Percentiles rank a stretch among this genome's conserved stretches.
phyloP scores from a whole-genome alignment of 169 alveolate species.

The Theileria annulata region DNA sequence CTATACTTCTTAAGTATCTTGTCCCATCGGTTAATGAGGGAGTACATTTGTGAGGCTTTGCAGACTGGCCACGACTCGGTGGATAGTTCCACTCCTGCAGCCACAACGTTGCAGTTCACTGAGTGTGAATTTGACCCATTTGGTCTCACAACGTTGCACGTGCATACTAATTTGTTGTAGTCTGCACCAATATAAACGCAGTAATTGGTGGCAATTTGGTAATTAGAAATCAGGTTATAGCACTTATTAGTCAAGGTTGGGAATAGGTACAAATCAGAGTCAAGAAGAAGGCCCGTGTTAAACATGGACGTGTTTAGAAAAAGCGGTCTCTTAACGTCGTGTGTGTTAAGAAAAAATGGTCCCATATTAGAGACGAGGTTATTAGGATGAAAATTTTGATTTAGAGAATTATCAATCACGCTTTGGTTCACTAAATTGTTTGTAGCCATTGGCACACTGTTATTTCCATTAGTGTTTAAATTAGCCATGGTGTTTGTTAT shows the following conservation, averaged over 20 bases:
- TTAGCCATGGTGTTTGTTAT: constrained; percentile 1
- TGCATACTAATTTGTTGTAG: constrained; percentile 33
- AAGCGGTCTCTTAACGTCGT: background rate
- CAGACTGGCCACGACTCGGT: constrained; percentile 65
- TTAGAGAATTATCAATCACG: background rate
- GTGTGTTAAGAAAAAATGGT: background rate
- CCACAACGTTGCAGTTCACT: constrained; percentile 42
- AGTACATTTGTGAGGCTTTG: constrained; percentile 45
- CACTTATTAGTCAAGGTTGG: constrained; percentile 44
- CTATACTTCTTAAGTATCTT: constrained; percentile 1
- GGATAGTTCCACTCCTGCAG: constrained; percentile 55
- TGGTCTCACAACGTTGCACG: constrained; percentile 42
- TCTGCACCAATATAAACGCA: constrained; percentile 66
- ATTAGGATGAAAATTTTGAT: background rate
- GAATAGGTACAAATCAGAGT: constrained; percentile 28
- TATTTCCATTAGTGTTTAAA: background rate
- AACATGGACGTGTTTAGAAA: background rate
- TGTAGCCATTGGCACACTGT: background rate
- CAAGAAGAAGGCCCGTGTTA: background rate
- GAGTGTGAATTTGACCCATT: constrained; percentile 59
- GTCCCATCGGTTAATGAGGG: constrained; percentile 41
- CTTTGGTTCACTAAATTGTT: background rate
- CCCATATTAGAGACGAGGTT: background rate
- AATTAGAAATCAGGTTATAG: constrained; percentile 2
- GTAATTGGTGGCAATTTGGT: constrained; percentile 30